These are phyloP conservation scores for Lophiotrema nucula DNA, from an alignment of 495 filamentous ascomycete genomes.

Conservation along the genomic window DNA sequence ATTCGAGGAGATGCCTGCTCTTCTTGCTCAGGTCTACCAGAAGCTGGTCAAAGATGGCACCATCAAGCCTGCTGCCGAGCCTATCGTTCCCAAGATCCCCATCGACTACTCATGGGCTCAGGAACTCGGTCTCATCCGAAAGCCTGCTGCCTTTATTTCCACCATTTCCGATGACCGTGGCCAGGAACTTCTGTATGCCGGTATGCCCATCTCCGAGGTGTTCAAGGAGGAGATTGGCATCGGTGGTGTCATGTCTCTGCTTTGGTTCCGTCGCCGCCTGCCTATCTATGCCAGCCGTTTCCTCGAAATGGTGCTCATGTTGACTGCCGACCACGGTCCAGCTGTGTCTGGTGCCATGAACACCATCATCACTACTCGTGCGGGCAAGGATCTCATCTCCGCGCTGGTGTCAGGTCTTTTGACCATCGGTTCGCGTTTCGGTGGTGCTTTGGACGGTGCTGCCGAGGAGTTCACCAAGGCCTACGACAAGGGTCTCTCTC, in stretches of 20 bases:
- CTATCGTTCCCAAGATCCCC: conserved; percentile 94
- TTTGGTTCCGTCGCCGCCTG: conserved; percentile 99
- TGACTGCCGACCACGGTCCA: conserved; percentile 97
- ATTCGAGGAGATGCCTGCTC: conserved; percentile 87
- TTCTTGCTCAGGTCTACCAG: conserved; percentile 77
- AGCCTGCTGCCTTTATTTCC: conserved; percentile 99
- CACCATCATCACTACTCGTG: conserved; percentile 99
- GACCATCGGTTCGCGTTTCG: conserved; percentile 97
- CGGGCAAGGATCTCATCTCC: conserved; percentile 96
- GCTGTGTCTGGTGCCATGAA: conserved; percentile 99
- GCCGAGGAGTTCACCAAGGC: conserved; percentile 98
- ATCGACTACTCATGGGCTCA: conserved; percentile 99
- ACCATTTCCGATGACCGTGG: conserved; percentile 99
- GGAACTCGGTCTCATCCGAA: conserved; percentile 98
- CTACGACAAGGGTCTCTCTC: conserved; percentile 95
- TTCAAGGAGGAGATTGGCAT: conserved; percentile 99
- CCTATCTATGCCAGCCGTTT: conserved; percentile 96
- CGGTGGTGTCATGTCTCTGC: conserved; percentile 97
- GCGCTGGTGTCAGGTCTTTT: conserved; percentile 93
- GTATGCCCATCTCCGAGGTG: conserved; percentile 99
- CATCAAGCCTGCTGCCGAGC: conserved; percentile 83
- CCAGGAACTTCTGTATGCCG: conserved; percentile 96
- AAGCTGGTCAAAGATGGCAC: conserved; percentile 77
- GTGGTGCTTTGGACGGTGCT: conserved; percentile 95
- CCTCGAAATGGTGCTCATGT: conserved; percentile 99